Evolutionary conservation across 345 rosid genomes (phyloP), one percentile per base, ranked within the genome.

Genomic region (Rhizophora apiculata): DNA sequence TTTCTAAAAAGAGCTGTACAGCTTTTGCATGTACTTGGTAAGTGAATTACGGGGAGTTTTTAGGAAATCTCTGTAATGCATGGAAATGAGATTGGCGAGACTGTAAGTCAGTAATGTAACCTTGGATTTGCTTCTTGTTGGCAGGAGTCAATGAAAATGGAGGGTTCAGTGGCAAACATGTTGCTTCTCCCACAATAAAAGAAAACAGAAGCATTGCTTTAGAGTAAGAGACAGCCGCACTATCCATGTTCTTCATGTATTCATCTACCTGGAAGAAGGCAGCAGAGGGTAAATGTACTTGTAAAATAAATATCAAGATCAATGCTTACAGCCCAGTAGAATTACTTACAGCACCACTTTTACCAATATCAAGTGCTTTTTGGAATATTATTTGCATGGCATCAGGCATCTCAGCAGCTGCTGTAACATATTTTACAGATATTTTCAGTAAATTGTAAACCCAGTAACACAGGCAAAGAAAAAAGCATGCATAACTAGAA

Each of bases 351-450:
- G 84, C 95, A 20, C 91, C 95, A 36, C 75, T 81, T 71, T 26
- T 88, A 78, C 95, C 95, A 1, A 79, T 58, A 24, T 84, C 70
- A 51, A 89, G 82, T 27, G 91, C 92, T 58, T 73, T 77, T 49
- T 85, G 89, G 70, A 85, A 87, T 72, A 87, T 81, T 66, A 80
- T 79, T 62, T 88, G 91, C 92, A 89, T 89, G 57, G 92, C 89
- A 72, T 91, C 89, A 57, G 95, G 95, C 91, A 91, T 87, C 76
- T 84, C 81, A 37, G 85, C 80, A 66, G 82, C 66, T 67, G 84
- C 95, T 88, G 85, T 70, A 77, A 75, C 66, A 60, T 39, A 73
- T 62, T 63, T 60, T 69, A 60, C 19, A 66, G 24, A 49, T 55
- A 46, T 55, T 61, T 64, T 51, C 16, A 71, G 64, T 39, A 70